Evolutionary conservation across 2,329 filamentous ascomycete genomes (phyloP).

Genomic region (Sordariomycetes sp.): DNA sequence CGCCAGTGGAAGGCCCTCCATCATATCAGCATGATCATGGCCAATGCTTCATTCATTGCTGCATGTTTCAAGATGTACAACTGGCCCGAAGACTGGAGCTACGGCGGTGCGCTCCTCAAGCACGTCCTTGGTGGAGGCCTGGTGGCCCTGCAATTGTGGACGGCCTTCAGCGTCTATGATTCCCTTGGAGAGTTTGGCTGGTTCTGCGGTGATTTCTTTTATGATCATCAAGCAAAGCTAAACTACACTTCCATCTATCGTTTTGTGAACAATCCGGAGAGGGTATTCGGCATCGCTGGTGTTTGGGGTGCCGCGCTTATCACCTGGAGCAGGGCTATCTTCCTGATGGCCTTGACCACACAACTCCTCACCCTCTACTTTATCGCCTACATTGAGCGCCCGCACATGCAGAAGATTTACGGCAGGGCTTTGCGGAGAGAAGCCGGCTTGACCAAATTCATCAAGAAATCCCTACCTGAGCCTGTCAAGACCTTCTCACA

Average conservation of each 20-base stretch:
- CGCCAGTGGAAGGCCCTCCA: constrained; percentile 96
- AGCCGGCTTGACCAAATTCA: constrained; percentile 84
- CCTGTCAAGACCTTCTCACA: constrained; percentile 77
- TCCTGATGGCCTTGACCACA: constrained; percentile 75
- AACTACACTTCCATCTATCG: constrained; percentile 97
- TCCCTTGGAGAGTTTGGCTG: constrained; percentile 95
- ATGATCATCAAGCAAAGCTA: constrained; percentile 76
- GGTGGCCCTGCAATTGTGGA: constrained; percentile 86
- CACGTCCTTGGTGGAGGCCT: constrained; percentile 77
- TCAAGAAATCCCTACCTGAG: constrained; percentile 76
- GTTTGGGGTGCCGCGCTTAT: constrained; percentile 92
- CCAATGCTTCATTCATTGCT: constrained; percentile 79
- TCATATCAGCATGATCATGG: constrained; percentile 85
- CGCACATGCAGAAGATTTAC: constrained; percentile 98
- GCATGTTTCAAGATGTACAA: constrained; percentile 96
- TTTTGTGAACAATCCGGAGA: constrained; percentile 95
- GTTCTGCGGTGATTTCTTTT: constrained; percentile 99
- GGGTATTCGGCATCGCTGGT: constrained; percentile 87
- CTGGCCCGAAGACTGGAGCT: constrained; percentile 76
- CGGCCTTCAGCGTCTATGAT: constrained; percentile 85
- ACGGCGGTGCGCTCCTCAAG: constrained; percentile 75
- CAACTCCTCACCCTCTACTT: constrained; percentile 81
- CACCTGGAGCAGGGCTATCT: constrained; percentile 80
- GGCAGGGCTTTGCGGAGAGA: constrained; percentile 74
- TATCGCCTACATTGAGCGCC: constrained; percentile 87